A percentile compares a stretch with the other conserved stretches of the same genome.
Evolutionary conservation across 2,329 filamentous ascomycete species (phyloP).

Genomic region (Colletotrichum brevisporum): DNA sequence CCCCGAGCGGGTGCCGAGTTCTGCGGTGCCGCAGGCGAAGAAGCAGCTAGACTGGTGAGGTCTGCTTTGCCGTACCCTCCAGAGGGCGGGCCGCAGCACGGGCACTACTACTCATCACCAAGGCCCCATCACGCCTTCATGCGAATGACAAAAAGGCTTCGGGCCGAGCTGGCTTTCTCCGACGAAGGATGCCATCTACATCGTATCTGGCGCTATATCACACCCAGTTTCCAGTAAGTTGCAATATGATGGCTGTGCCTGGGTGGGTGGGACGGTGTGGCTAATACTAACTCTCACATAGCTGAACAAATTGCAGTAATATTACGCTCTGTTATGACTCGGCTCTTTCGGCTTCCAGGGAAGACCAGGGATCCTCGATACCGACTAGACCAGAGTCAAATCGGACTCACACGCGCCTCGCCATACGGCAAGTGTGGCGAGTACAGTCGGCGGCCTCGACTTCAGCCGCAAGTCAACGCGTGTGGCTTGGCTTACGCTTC

Average conservation of each 20-base stretch:
- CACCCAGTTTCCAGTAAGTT: slow-evolving; percentile 30
- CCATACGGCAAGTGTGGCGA: slow-evolving; percentile 4
- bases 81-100: slow-evolving; percentile 4
- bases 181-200: background rate
- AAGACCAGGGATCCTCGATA: slow-evolving; percentile 15
- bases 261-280: slow-evolving; percentile 5
- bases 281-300: slow-evolving; percentile 19
- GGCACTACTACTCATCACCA: slow-evolving; percentile 6
- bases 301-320: slow-evolving; percentile 31
- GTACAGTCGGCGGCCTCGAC: slow-evolving; percentile 1
- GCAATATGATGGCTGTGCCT: slow-evolving; percentile 8
- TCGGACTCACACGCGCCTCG: slow-evolving; percentile 14
- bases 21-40: slow-evolving; percentile 45
- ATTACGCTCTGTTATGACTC: slow-evolving; percentile 17
- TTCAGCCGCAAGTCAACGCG: slow-evolving; percentile 13
- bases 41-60: slow-evolving; percentile 56
- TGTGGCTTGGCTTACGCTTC: slow-evolving; percentile 11
- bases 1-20: slow-evolving; percentile 46
- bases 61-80: background rate
- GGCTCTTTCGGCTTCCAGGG: slow-evolving; percentile 9
- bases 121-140: slow-evolving; percentile 6
- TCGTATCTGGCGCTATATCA: background rate
- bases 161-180: slow-evolving; percentile 9
- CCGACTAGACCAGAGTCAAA: slow-evolving; percentile 27
- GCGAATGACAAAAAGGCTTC: slow-evolving; percentile 5